These are phyloP conservation scores for Daldinia sp. DNA, from an alignment of 2,329 filamentous ascomycete genomes.

Conservation along the genomic window DNA sequence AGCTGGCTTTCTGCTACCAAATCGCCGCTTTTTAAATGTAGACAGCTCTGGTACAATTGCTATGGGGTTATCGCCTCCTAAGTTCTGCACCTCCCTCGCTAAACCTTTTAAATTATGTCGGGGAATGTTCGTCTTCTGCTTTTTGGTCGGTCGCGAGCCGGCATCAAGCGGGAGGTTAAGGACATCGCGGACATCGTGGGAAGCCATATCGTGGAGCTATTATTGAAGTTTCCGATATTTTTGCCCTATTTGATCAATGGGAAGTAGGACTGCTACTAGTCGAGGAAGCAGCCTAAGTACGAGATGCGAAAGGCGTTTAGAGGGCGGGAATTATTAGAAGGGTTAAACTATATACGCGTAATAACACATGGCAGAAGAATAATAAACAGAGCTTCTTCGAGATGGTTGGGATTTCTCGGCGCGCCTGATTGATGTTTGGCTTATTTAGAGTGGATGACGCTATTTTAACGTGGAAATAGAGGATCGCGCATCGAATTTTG, in stretches of 20 bases:
- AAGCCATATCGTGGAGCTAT: conserved; percentile 64
- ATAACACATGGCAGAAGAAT: conserved; percentile 13
- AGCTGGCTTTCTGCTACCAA: conserved; percentile 63
- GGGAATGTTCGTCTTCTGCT: conserved; percentile 72
- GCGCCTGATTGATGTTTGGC: conserved; percentile 15
- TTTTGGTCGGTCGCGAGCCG: conserved; percentile 71
- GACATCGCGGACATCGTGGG: conserved; percentile 86
- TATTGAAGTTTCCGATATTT: neutral
- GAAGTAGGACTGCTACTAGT: neutral
- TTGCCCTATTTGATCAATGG: neutral
- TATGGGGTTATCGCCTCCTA: conserved; percentile 72
- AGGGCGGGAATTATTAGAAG: neutral
- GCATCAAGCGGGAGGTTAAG: conserved; percentile 77
- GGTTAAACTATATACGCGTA: conserved; percentile 21
- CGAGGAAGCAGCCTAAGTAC: neutral
- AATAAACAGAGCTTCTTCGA: neutral
- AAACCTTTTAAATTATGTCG: conserved; percentile 69
- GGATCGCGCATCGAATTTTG: conserved; percentile 9
- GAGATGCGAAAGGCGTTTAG: neutral
- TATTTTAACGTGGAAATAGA: conserved; percentile 6
- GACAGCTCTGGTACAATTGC: conserved; percentile 69
- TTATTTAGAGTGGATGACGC: conserved; percentile 7
- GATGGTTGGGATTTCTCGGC: neutral
- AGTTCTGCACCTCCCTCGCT: conserved; percentile 70
- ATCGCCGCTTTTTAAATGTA: conserved; percentile 66